Percentiles rank a stretch among this genome's conserved stretches.
Conservation (phyloP, 768 basidiomycete species). For the Lentinula aciculospora region DNA sequence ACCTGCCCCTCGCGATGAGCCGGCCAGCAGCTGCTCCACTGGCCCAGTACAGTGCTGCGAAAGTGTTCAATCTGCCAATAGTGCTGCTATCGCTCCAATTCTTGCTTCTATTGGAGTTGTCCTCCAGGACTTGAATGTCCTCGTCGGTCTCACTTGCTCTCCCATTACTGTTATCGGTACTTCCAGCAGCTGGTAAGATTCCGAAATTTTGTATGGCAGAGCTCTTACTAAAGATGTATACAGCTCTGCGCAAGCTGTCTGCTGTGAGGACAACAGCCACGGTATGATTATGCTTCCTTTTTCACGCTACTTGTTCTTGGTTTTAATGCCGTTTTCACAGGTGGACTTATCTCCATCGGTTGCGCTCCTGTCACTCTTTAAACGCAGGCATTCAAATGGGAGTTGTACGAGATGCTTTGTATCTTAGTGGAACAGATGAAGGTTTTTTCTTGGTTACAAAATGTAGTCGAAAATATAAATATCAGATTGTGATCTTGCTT, state of each 20-base stretch:
- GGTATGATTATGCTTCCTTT: not conserved
- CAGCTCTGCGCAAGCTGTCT: constrained; percentile 3
- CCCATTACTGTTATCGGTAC: not conserved
- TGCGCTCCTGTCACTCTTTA: not conserved
- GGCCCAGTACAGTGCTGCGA: constrained; percentile 6
- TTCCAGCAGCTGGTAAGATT: not conserved
- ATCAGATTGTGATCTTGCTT: too few relatives aligned
- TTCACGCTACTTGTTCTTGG: not conserved
- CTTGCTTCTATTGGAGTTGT: not conserved
- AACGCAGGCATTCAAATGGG: not conserved
- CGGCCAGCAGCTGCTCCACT: not conserved
- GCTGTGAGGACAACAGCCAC: constrained; percentile 1
- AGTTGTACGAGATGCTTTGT: not conserved
- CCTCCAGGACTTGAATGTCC: not conserved
- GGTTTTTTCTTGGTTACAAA: too few relatives aligned
- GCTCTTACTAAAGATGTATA: not conserved
- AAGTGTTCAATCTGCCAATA: not conserved
- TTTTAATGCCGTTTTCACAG: not conserved
- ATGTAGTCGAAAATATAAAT: too few relatives aligned
- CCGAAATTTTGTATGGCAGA: not conserved
- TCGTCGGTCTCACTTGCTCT: constrained; percentile 3
- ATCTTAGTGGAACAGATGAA: too few relatives aligned
- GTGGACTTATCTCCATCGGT: not conserved
- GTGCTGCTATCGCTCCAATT: not conserved
- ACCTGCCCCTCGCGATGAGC: not conserved